phyloP scores from a whole-genome alignment of 1,284 basidiomycete genomes.

The Chalciporus sp. region DNA sequence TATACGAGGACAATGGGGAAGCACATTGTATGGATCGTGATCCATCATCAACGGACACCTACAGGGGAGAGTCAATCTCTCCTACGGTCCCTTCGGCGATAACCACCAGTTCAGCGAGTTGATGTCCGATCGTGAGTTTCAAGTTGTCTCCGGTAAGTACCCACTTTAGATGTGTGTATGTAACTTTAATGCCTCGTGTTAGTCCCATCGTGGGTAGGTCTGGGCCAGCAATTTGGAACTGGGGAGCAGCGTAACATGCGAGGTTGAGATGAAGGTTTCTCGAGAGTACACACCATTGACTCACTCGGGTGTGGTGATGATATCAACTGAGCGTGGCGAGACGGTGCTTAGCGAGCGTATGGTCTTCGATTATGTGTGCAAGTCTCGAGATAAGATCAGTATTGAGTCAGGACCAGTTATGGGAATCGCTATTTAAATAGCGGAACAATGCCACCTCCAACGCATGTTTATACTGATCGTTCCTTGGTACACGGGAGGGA shows the following conservation, averaged over 20 bases:
- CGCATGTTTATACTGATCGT: not conserved
- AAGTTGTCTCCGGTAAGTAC: not conserved
- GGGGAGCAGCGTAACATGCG: constrained; percentile 1
- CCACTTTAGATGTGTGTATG: not conserved
- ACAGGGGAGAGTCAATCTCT: constrained; percentile 20
- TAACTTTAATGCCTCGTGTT: constrained; percentile 22
- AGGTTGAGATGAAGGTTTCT: constrained; percentile 21
- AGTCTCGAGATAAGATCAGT: constrained; percentile 17
- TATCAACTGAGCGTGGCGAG: constrained; percentile 1
- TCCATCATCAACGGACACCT: constrained; percentile 11
- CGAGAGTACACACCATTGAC: not conserved
- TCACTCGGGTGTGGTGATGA: constrained; percentile 5
- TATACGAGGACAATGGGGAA: constrained; percentile 25
- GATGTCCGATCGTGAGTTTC: not conserved
- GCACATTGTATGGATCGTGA: constrained; percentile 8
- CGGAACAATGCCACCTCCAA: not conserved
- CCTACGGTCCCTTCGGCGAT: constrained; percentile 19
- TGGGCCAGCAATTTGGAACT: constrained; percentile 13
- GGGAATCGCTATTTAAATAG: constrained; percentile 1
- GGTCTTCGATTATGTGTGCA: not conserved
- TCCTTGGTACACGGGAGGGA: not conserved
- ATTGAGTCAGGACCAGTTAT: constrained; percentile 5
- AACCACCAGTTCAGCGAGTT: constrained; percentile 7
- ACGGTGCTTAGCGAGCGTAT: not conserved
- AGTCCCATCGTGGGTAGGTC: constrained; percentile 14